Evolutionary conservation across 768 basidiomycete genomes (phyloP).

Genomic region (Mycena alexandri): DNA sequence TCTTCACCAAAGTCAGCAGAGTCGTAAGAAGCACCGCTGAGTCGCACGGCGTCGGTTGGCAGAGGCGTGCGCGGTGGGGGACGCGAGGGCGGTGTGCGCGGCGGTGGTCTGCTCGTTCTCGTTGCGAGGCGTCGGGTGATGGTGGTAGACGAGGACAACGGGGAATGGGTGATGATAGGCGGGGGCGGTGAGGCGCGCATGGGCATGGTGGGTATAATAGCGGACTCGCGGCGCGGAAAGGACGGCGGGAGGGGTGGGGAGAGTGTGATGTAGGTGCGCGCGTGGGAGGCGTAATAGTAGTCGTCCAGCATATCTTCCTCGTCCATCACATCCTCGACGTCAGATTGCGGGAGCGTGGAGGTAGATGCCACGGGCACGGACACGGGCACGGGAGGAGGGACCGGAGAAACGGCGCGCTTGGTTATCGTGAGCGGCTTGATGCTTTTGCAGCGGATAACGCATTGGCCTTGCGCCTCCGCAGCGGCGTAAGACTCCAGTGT

Average conservation of each 20-base stretch:
- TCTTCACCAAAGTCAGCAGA: neutral
- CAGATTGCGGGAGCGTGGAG: too few relatives aligned
- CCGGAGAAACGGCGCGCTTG: conserved; percentile 27
- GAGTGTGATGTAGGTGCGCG: conserved; percentile 25
- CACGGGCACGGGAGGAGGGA: conserved; percentile 2
- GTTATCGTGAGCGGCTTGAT: conserved; percentile 29
- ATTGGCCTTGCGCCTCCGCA: conserved; percentile 3
- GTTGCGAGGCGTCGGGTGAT: too few relatives aligned
- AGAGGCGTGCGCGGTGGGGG: conserved; percentile 34
- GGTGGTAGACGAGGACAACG: too few relatives aligned
- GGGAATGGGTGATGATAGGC: conserved; percentile 25
- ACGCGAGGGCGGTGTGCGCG: too few relatives aligned
- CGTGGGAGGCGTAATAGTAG: conserved; percentile 26
- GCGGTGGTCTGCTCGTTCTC: too few relatives aligned
- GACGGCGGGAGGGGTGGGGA: neutral
- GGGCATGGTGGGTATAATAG: too few relatives aligned
- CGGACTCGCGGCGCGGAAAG: conserved; percentile 22
- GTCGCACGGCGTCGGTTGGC: conserved; percentile 13
- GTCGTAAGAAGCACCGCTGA: neutral
- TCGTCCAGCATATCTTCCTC: conserved; percentile 9
- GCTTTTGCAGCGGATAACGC: conserved; percentile 25
- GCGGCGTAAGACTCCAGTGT: conserved; percentile 6
- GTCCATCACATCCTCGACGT: conserved; percentile 15
- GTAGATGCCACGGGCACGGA: neutral
- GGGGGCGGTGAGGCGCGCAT: conserved; percentile 31